Evolutionary conservation across 192 early-diverging fungal genomes (phyloP).

Genomic region (Entomortierella lignicola): DNA sequence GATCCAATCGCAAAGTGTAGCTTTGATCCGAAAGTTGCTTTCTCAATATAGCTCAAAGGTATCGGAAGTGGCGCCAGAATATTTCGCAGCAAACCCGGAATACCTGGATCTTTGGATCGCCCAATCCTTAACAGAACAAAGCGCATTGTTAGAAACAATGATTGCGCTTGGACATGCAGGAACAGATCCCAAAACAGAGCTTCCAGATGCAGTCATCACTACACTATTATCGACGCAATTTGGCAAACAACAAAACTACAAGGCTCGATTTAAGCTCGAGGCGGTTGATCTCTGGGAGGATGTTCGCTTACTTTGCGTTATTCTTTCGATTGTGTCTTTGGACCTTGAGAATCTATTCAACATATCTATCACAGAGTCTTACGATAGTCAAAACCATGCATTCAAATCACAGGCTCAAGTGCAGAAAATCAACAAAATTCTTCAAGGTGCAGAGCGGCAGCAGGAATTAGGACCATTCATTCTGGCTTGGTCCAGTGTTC

Average conservation of each 20-base stretch:
- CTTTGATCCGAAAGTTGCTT: constrained; percentile 17
- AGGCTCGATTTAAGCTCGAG: constrained; percentile 42
- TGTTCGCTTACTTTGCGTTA: constrained; percentile 41
- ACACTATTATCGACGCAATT: constrained; percentile 42
- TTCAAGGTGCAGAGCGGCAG: constrained; percentile 36
- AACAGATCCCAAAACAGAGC: constrained; percentile 48
- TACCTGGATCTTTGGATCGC: constrained; percentile 48
- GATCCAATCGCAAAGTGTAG: constrained; percentile 22
- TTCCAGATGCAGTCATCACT: constrained; percentile 14
- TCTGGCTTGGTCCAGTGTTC: constrained; percentile 59
- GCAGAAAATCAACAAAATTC: constrained; percentile 38
- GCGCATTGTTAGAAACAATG: constrained; percentile 54
- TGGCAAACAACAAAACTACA: constrained; percentile 47
- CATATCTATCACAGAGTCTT: constrained; percentile 12
- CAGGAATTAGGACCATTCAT: constrained; percentile 52
- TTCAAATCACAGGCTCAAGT: constrained; percentile 40
- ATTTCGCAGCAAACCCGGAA: constrained; percentile 20
- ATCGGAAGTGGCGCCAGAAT: constrained; percentile 28
- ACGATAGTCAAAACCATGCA: constrained; percentile 15
- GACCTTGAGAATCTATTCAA: constrained; percentile 32
- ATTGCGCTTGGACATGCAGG: constrained; percentile 41
- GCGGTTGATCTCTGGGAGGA: constrained; percentile 34
- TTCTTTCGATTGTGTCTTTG: constrained; percentile 47
- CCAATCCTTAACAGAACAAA: constrained; percentile 57
- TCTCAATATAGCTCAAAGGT: constrained; percentile 20